These are phyloP conservation scores for Symbiodinium natans DNA, from an alignment of 73 alveolate species.

Conservation along the genomic window DNA sequence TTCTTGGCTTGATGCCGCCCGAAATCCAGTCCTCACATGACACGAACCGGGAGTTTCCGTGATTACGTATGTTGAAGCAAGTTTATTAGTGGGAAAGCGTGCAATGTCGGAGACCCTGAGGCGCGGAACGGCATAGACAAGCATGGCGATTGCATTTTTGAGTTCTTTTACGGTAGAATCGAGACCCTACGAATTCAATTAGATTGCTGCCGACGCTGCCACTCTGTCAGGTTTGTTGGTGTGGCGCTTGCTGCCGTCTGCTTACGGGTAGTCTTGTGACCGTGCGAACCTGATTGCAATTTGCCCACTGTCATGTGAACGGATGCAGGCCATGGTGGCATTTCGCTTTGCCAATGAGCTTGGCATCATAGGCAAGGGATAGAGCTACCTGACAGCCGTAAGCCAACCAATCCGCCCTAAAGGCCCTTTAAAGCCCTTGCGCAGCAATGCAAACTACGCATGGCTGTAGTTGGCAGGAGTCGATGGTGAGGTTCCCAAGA, in stretches of 20 bases:
- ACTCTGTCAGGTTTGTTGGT: slow-evolving; percentile 74
- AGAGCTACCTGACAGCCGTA: too few relatives aligned
- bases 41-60: too few relatives aligned
- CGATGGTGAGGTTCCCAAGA: background rate
- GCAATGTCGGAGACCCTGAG: slow-evolving; percentile 84
- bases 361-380: slow-evolving; percentile 71
- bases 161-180: too few relatives aligned
- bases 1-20: too few relatives aligned
- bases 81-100: background rate
- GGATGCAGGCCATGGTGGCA: slow-evolving; percentile 72
- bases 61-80: background rate
- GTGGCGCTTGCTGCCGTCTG: slow-evolving; percentile 50
- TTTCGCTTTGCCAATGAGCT: slow-evolving; percentile 87
- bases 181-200: too few relatives aligned
- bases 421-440: too few relatives aligned
- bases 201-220: too few relatives aligned
- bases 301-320: background rate
- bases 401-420: too few relatives aligned
- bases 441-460: too few relatives aligned
- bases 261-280: too few relatives aligned
- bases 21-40: too few relatives aligned
- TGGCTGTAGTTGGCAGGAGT: background rate
- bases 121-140: background rate
- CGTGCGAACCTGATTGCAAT: background rate
- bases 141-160: too few relatives aligned